Conservation (phyloP, 805 yeast species). For the Metschnikowia koreensis region DNA sequence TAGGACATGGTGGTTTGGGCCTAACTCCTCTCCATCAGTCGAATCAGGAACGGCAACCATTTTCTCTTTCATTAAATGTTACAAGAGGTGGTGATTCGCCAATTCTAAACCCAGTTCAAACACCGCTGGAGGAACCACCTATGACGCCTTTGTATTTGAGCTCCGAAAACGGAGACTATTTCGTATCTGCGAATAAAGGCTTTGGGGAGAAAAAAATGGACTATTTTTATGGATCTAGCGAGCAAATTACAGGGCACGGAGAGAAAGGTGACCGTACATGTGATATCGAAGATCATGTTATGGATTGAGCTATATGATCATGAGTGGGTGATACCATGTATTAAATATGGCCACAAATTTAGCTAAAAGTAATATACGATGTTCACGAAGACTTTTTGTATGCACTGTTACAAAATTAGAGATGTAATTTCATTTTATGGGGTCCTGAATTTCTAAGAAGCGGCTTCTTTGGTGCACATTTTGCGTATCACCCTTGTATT, state of each 20-base stretch:
- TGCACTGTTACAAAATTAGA: too few species aligned
- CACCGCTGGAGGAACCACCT: constrained; percentile 42
- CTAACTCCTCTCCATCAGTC: background rate
- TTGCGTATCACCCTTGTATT: too few species aligned
- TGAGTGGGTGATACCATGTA: background rate
- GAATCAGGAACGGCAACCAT: background rate
- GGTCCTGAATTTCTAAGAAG: too few species aligned
- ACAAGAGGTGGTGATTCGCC: constrained; percentile 30
- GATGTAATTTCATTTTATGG: background rate
- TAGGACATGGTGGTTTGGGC: constrained; percentile 3
- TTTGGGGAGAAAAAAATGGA: constrained; percentile 4
- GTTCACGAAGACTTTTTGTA: background rate
- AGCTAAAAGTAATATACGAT: background rate
- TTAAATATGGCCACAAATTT: background rate
- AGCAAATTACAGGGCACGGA: background rate
- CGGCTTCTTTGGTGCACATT: too few species aligned
- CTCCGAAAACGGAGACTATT: constrained; percentile 13
- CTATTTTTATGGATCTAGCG: constrained; percentile 5
- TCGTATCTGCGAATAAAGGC: constrained; percentile 8
- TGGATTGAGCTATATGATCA: background rate
- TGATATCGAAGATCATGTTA: background rate
- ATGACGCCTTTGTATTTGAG: constrained; percentile 40
- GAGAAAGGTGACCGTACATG: background rate
- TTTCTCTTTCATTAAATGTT: constrained; percentile 1
- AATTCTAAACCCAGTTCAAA: constrained; percentile 38